Percentiles rank a stretch among this genome's conserved stretches.
These are phyloP conservation scores for Mucor ambiguus DNA, from an alignment of 371 early-diverging fungal species.

Conservation along the genomic window DNA sequence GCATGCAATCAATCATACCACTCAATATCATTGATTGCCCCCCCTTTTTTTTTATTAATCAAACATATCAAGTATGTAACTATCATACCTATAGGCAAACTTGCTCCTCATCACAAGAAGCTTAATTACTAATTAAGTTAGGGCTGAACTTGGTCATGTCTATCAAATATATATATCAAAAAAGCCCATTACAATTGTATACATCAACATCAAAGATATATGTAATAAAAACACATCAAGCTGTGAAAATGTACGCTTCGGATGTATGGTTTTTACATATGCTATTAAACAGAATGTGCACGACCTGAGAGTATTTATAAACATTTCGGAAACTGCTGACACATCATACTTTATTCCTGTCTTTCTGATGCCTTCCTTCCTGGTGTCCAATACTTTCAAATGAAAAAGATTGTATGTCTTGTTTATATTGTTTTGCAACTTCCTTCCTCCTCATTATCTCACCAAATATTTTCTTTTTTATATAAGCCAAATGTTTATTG, in stretches of 20 bases:
- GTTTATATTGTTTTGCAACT: background rate
- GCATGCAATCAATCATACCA: no score
- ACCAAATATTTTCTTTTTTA: background rate
- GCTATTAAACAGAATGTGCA: background rate
- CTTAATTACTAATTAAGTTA: no score
- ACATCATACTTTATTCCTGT: background rate
- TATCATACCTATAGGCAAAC: no score
- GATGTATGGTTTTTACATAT: background rate
- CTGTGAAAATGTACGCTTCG: background rate
- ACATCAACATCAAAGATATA: no score
- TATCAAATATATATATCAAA: no score
- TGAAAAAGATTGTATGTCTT: background rate
- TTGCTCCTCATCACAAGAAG: no score
- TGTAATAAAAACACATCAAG: background rate
- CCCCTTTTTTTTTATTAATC: no score
- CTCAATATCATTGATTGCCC: no score
- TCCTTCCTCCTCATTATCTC: background rate
- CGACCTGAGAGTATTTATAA: background rate
- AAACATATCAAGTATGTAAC: no score
- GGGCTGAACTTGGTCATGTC: no score
- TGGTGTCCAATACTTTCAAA: background rate
- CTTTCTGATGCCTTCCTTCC: background rate
- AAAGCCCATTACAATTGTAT: no score
- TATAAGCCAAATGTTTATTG: slow-evolving; percentile 1
- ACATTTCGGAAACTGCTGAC: slow-evolving; percentile 5